A percentile compares a stretch with the other conserved stretches of the same genome.
Evolutionary conservation across 345 rosid genomes (phyloP).

Genomic region (Eucalyptus tenuipes): DNA sequence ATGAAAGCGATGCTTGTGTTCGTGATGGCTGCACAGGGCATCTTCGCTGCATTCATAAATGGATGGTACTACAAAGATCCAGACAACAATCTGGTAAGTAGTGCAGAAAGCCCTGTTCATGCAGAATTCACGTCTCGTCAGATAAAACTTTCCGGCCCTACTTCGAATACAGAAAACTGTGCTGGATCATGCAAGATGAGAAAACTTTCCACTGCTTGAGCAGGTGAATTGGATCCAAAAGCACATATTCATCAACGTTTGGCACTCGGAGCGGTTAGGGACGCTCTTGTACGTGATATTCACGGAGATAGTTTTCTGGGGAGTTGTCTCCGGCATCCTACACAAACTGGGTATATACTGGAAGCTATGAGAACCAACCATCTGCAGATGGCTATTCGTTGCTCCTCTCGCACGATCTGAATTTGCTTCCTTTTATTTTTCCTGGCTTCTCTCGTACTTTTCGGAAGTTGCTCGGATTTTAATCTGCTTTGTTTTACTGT

Average conservation of each 20-base stretch:
- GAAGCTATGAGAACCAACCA: slow-evolving; percentile 26
- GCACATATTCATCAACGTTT: slow-evolving; percentile 37
- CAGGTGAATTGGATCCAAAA: slow-evolving; percentile 51
- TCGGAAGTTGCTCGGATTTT: background rate
- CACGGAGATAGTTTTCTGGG: slow-evolving; percentile 50
- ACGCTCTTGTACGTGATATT: slow-evolving; percentile 42
- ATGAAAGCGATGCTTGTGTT: slow-evolving; percentile 64
- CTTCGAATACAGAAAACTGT: background rate
- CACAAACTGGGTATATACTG: slow-evolving; percentile 46
- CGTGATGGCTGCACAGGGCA: slow-evolving; percentile 56
- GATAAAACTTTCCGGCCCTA: background rate
- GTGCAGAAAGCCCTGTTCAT: background rate
- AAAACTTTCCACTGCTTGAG: background rate
- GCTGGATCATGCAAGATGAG: background rate
- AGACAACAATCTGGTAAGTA: slow-evolving; percentile 42
- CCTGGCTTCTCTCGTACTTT: background rate
- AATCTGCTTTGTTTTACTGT: background rate
- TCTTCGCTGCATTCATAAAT: slow-evolving; percentile 44
- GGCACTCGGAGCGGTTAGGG: slow-evolving; percentile 44
- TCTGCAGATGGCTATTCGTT: background rate
- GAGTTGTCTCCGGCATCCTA: slow-evolving; percentile 33
- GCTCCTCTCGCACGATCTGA: background rate
- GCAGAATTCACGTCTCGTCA: background rate
- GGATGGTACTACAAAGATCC: slow-evolving; percentile 45
- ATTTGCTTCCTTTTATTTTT: background rate